phyloP scores from a whole-genome alignment of 2,329 filamentous ascomycete species.

The Acarospora socialis region DNA sequence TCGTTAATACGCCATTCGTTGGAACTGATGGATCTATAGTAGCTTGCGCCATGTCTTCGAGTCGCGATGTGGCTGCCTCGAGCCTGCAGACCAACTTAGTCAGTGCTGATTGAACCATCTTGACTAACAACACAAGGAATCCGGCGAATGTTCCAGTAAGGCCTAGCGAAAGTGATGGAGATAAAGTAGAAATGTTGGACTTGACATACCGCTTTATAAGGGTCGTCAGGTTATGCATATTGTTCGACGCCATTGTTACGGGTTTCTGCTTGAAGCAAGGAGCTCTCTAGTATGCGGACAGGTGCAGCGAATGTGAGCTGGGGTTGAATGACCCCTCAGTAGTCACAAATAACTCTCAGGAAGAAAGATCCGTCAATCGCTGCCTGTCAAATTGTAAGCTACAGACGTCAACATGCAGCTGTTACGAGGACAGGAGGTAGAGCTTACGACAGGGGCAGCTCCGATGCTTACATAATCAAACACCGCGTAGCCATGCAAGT shows the following conservation, averaged over 20 bases:
- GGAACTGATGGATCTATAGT: constrained; percentile 43
- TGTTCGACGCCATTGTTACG: constrained; percentile 53
- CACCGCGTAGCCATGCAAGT: no score
- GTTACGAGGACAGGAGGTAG: no score
- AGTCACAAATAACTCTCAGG: no score
- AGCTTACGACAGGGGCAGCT: no score
- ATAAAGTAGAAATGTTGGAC: no score
- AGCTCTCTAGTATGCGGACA: constrained; percentile 29
- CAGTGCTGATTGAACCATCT: constrained; percentile 29
- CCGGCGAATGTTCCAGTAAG: background rate
- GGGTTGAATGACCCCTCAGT: no score
- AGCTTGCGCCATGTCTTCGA: constrained; percentile 88
- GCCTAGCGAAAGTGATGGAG: no score
- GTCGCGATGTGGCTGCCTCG: constrained; percentile 86
- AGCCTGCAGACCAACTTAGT: constrained; percentile 50
- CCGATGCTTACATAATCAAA: no score
- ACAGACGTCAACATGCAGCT: no score
- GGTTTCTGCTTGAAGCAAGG: constrained; percentile 35
- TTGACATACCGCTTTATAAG: constrained; percentile 91
- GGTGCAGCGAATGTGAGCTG: constrained; percentile 30
- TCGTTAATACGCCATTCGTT: constrained; percentile 32
- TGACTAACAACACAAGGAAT: constrained; percentile 1
- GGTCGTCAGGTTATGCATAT: constrained; percentile 94
- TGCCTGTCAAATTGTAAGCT: no score
- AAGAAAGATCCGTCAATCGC: no score